Base-by-base conservation (phyloP, 2,329 filamentous ascomycete species). In the Claviceps digitariae region DNA sequence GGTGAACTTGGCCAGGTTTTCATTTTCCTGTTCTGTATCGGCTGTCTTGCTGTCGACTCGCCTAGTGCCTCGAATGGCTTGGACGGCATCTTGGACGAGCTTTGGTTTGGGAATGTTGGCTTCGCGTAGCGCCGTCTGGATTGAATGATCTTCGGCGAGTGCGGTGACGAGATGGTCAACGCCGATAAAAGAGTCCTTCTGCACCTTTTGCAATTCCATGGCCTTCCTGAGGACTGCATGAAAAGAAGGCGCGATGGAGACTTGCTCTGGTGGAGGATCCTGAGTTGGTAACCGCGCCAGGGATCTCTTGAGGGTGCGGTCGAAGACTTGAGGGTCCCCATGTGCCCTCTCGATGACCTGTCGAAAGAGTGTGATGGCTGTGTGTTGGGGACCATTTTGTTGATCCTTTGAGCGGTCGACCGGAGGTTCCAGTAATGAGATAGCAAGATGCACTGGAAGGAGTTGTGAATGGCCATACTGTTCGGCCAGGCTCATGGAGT, bases 1-100 rank as follows among this genome's bases (percentile, higher is more conserved):
- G 54, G 93, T 97, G 71, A 96, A 98, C 65, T 97, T 98, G 74
- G 90, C 88, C 56, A 98, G 75, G 66, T 95, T 96, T 71, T 98
- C 93, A 63, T 90, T 87, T 63, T 96, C 91, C 63, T 86, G 78
- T 69, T 97, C 93, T 0, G 85, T 83, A 70, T 98, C 93, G 53
- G 93, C 93, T 4, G 88, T 95, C 74, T 95, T 95, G 56, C 89
- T 95, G 70, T 98, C 93, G 44, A 98, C 90, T 58, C 91, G 80
- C 72, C 84, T 89, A 44, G 90, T 97, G 56, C 93, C 93, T 58
- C 93, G 85, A 61, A 98, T 95, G 55, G 89, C 83, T 63, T 89
- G 81, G 43, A 98, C 82, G n/a, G 93, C 91, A 59, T 87, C 84
- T 66, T 95, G 88, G 57, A 98, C 78, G 40, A 96, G 77, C 70